Evolutionary conservation across 2,329 filamentous ascomycete genomes (phyloP).

Genomic region (Neofusicoccum sp.): DNA sequence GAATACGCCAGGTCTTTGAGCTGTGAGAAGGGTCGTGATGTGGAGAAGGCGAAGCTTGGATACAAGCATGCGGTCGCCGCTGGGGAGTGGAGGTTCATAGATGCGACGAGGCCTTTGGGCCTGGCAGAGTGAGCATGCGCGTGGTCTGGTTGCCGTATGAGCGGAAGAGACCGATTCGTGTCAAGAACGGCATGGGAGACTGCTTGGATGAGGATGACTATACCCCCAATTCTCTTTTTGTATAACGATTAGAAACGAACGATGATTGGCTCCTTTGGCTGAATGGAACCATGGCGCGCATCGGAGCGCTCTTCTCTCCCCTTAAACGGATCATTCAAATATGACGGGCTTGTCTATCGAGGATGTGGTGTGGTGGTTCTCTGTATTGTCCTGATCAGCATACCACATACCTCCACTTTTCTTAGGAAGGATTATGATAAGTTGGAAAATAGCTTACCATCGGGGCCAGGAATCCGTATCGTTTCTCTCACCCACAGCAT

Average conservation of each 20-base stretch:
- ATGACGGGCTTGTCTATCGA: neutral
- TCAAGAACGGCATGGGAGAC: too few species aligned
- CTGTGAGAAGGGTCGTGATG: slow-evolving; percentile 3
- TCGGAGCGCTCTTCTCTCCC: neutral
- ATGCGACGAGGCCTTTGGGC: neutral
- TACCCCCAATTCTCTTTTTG: slow-evolving; percentile 6
- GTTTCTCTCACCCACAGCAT: slow-evolving; percentile 27
- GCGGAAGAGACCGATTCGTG: neutral
- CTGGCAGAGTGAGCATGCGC: neutral
- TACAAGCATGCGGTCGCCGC: neutral
- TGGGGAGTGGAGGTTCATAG: neutral
- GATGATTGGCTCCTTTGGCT: neutral
- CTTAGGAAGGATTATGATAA: neutral
- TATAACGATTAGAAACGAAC: slow-evolving; percentile 2
- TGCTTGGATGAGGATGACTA: neutral
- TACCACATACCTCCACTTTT: neutral
- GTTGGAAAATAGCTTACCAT: neutral
- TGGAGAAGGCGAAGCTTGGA: neutral
- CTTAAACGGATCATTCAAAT: neutral
- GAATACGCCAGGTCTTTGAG: slow-evolving; percentile 28
- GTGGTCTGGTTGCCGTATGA: neutral
- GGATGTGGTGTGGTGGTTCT: neutral
- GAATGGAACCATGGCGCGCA: neutral
- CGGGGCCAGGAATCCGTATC: neutral
- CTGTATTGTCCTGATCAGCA: neutral